Evolutionary conservation across 1,139 yeast species (phyloP), one percentile per base, ranked within the genome.

Genomic region (Diutina neorugosa): DNA sequence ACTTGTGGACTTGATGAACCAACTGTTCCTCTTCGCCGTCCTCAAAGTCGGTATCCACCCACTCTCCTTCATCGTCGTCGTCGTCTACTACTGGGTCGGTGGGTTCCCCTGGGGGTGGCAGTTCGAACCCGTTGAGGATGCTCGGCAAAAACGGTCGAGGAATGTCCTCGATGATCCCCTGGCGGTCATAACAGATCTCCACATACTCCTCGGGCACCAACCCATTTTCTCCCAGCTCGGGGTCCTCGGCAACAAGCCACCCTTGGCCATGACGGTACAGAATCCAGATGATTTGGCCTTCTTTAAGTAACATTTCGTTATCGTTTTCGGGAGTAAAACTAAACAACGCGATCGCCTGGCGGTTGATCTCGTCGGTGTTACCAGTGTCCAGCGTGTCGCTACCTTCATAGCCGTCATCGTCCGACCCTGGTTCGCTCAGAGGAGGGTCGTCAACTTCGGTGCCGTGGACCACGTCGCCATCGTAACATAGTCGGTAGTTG

Each of bases 231-330:
- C 90, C 91, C 3, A 86, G 77, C 40, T 67, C 75, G 0, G 90
- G 86, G 62, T 87, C 91, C 60, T 84, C 88, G 0, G 98, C 98
- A 52, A 93, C 98, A 4, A 94, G 75, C 99, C 98, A 93, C 6
- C 99, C 99, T 65, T 93, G 97, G 20, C 98, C 98, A 65, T 93
- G 96, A 57, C 96, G 79, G 66, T 91, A 91, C 56, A 86, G 82
- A 37, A 93, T 86, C 80, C 93, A 85, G 3, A 94, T 81, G 19
- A 81, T 67, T 67, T 93, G 98, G 44, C 96, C 96, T 61, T 86
- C 96, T 8, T 67, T 68, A 46, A 93, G 70, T 14, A 78, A 81
- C 53, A 91, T 82, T 62, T 93, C 99, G 65, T 93, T 93, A 60
- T 89, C 96, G 66, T 93, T 93, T 64, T 93, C 98, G 0, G 98